Base-by-base conservation (phyloP, 2,329 filamentous ascomycete genomes). In the Lachnellula arida region DNA sequence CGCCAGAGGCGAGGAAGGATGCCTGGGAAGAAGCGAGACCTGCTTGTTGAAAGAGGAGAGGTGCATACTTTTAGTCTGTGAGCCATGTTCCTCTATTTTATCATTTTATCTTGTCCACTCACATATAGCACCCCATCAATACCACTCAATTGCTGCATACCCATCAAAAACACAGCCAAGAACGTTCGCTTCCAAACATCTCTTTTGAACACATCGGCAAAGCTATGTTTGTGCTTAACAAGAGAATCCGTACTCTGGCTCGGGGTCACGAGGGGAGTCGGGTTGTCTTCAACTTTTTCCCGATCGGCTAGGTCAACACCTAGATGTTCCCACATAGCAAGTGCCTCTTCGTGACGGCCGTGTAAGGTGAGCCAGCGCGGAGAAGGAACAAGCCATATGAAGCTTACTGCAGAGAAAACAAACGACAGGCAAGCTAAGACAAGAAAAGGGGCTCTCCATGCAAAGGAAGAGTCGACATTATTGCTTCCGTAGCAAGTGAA, bases 111-210 rank as follows among this genome's bases (percentile, higher is more conserved):
- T 12, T 12, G 12, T 12, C 5, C 57, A 71, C 76, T 66, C 65
- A 81, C 80, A 56, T 84, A 86, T 23, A 84, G 73, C 5, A 86
- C 76, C 0, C 80, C 83, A 60, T 87, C 84, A 49, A 86, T 86
- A 0, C 84, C 82, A 28, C 75, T 80, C 0, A 86, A 70, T 61
- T 87, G 84, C 34, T 81, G 75, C 74, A 84, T 81, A 1, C 74
- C 77, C 66, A 86, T 76, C 51, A 84, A 67, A 58, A 85, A 85
- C 0, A 81, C 72, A 0, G 76, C 81, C 17, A 85, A 68, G 0
- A 74, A 67, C 0, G 80, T 82, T 2, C 76, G 73, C 4, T 70
- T 70, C 19, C 78, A 73, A 14, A 77, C 78, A 11, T 75, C 73
- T 46, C 72, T 70, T 6, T 65, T 66, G 59, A 74, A 74, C 2